A percentile compares a stretch with the other conserved stretches of the same genome.
phyloP scores from a whole-genome alignment of 2,329 filamentous ascomycete genomes.

The Alternaria sp. region DNA sequence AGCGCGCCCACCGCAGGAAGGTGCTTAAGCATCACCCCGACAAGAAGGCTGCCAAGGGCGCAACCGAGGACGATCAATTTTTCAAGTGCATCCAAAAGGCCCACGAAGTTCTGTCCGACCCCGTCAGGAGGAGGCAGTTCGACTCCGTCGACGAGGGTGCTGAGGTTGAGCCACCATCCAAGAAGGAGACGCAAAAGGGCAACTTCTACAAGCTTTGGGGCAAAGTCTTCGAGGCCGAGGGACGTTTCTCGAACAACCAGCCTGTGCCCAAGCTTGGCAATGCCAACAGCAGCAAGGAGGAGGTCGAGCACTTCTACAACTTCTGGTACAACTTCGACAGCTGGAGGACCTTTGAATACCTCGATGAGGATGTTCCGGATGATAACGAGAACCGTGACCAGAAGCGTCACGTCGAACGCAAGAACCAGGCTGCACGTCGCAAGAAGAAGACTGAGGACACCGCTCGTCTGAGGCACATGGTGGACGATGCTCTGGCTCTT shows the following conservation, averaged over 20 bases:
- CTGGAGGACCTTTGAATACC: constrained; percentile 97
- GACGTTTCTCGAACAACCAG: constrained; percentile 88
- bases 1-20: constrained; percentile 99
- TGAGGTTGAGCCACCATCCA: constrained; percentile 88
- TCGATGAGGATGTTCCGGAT: constrained; percentile 97
- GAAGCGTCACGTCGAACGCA: constrained; percentile 97
- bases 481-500: constrained; percentile 83
- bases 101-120: constrained; percentile 91
- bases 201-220: constrained; percentile 97
- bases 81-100: constrained; percentile 99
- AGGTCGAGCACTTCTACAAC: constrained; percentile 97
- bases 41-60: constrained; percentile 93
- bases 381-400: constrained; percentile 99
- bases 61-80: constrained; percentile 93
- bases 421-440: constrained; percentile 96
- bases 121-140: constrained; percentile 90
- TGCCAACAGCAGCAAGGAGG: constrained; percentile 83
- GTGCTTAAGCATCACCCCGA: constrained; percentile 98
- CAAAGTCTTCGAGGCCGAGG: constrained; percentile 89
- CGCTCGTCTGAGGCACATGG: constrained; percentile 84
- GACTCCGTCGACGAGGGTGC: constrained; percentile 96
- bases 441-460: constrained; percentile 99
- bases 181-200: constrained; percentile 86
- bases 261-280: constrained; percentile 88
- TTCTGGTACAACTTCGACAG: constrained; percentile 99